Conservation (phyloP, 306 rosid species). For the Vigna hirtella region DNA sequence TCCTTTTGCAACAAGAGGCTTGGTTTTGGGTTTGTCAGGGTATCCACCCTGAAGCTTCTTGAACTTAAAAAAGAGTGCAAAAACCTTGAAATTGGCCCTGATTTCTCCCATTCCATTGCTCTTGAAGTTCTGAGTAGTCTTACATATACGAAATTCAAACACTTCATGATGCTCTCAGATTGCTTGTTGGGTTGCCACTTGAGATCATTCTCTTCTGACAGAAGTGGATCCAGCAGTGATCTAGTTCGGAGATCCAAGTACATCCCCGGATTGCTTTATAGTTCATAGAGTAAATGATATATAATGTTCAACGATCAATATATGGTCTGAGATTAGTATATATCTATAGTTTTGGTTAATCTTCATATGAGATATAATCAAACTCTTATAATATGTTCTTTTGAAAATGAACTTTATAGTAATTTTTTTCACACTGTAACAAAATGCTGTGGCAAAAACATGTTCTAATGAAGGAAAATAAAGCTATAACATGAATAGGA, state of each 20-base stretch:
- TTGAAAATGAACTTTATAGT: too few species aligned
- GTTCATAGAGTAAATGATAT: not conserved
- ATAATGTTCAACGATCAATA: too few species aligned
- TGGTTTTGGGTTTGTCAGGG: constrained; percentile 55
- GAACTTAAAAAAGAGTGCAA: constrained; percentile 74
- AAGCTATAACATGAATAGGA: not conserved
- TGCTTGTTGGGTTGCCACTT: constrained; percentile 94
- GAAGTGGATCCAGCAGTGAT: constrained; percentile 55
- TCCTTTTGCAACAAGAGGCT: constrained; percentile 69
- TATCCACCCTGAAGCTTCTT: constrained; percentile 89
- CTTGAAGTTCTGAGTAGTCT: constrained; percentile 90
- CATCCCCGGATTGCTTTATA: constrained; percentile 48
- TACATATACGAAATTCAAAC: constrained; percentile 84
- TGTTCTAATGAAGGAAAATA: constrained; percentile 13
- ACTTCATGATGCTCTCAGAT: constrained; percentile 93
- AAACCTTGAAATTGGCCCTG: constrained; percentile 77
- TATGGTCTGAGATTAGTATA: too few species aligned
- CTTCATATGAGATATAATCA: too few species aligned
- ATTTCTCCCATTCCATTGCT: constrained; percentile 89
- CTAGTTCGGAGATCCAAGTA: constrained; percentile 64
- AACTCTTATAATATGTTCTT: too few species aligned
- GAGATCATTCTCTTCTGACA: constrained; percentile 69
- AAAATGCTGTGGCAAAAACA: not conserved
- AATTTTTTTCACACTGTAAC: too few species aligned
- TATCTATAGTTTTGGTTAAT: too few species aligned